These are phyloP conservation scores for Fomitopsis betulina DNA, from an alignment of 1,284 basidiomycete species.

Conservation along the genomic window DNA sequence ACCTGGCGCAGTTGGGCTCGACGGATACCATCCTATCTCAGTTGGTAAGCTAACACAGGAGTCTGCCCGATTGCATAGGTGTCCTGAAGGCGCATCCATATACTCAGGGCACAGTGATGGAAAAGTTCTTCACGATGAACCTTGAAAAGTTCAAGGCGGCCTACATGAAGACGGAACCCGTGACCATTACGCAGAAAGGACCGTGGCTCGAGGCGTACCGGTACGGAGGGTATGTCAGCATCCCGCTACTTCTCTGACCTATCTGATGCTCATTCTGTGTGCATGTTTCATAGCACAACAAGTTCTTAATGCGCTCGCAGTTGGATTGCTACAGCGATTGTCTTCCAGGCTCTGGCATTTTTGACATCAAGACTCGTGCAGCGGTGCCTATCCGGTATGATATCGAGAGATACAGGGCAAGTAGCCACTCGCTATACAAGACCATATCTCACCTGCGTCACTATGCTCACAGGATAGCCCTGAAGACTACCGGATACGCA, in stretches of 20 bases:
- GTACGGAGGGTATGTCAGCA: conserved; percentile 61
- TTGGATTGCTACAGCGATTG: conserved; percentile 83
- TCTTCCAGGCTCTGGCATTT: conserved; percentile 86
- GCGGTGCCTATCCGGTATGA: conserved; percentile 84
- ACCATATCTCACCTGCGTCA: neutral
- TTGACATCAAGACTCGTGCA: conserved; percentile 96
- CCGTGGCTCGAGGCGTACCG: conserved; percentile 67
- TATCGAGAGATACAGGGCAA: conserved; percentile 77
- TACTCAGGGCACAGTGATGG: conserved; percentile 77
- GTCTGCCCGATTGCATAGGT: neutral
- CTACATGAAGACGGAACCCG: conserved; percentile 39
- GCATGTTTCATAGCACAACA: conserved; percentile 46
- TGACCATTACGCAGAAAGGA: conserved; percentile 31
- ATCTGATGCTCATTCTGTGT: neutral
- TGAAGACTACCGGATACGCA: conserved; percentile 65
- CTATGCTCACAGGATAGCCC: conserved; percentile 55
- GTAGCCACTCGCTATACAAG: neutral
- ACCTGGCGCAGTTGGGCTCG: conserved; percentile 41
- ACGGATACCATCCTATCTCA: conserved; percentile 68
- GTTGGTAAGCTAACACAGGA: conserved; percentile 48
- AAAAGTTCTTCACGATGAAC: conserved; percentile 81
- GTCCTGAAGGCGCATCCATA: neutral
- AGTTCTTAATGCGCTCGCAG: conserved; percentile 92
- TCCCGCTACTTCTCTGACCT: neutral
- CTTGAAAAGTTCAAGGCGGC: conserved; percentile 64